These are phyloP conservation scores for Leccinum ochraceum DNA, from an alignment of 768 basidiomycete genomes.

Conservation along the genomic window DNA sequence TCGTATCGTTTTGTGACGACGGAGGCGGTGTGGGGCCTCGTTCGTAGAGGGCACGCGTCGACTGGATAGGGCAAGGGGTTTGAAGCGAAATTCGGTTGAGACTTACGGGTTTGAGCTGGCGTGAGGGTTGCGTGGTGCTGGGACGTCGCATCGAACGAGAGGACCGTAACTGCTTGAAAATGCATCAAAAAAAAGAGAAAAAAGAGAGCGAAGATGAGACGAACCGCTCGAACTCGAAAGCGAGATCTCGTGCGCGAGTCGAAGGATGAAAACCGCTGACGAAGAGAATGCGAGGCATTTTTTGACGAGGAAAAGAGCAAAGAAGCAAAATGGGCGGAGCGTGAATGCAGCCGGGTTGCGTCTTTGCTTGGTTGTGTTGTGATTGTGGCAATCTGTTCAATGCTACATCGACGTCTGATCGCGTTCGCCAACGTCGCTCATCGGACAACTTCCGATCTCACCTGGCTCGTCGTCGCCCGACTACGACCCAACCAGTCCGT, in stretches of 20 bases:
- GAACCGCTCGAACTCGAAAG: conserved; percentile 85
- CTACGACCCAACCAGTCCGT: conserved; percentile 14
- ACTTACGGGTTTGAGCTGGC: conserved; percentile 84
- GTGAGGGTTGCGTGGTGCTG: conserved; percentile 78
- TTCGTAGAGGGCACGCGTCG: conserved; percentile 38
- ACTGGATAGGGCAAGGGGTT: conserved; percentile 39
- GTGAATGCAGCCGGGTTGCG: conserved; percentile 20
- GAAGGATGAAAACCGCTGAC: conserved; percentile 83
- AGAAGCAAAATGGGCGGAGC: conserved; percentile 31
- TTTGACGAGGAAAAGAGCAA: conserved; percentile 18
- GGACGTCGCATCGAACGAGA: conserved; percentile 86
- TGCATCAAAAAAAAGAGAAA: conserved; percentile 7
- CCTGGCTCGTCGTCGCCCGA: conserved; percentile 44
- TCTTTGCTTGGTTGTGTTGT: conserved; percentile 35
- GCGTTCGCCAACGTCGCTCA: conserved; percentile 37
- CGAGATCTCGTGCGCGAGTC: conserved; percentile 83
- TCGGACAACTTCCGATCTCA: conserved; percentile 38
- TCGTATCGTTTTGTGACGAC: conserved; percentile 27
- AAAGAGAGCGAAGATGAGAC: neutral
- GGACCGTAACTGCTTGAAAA: conserved; percentile 64
- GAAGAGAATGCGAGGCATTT: conserved; percentile 82
- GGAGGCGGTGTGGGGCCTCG: conserved; percentile 28
- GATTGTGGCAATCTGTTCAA: conserved; percentile 29
- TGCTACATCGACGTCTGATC: conserved; percentile 8
- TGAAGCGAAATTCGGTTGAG: conserved; percentile 21